phyloP scores from a whole-genome alignment of 2,329 filamentous ascomycete genomes.

The Nothopassalora personata region DNA sequence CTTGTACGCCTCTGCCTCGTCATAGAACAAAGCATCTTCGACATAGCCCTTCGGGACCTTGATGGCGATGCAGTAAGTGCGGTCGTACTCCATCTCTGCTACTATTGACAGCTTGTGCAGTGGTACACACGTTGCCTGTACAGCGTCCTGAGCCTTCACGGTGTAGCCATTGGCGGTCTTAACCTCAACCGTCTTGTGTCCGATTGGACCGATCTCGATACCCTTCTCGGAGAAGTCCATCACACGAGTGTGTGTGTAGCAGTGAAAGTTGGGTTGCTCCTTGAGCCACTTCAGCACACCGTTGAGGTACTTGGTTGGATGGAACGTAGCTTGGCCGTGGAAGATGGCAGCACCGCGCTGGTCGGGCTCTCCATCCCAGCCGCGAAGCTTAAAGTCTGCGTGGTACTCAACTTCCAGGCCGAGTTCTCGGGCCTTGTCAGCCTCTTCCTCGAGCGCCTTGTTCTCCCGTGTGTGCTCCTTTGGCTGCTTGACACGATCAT shows the following conservation, averaged over 20 bases:
- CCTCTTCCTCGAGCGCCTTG: slow-evolving; percentile 43
- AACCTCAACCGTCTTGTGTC: slow-evolving; percentile 44
- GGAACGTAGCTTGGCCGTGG: slow-evolving; percentile 49
- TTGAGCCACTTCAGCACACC: slow-evolving; percentile 50
- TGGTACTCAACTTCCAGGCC: slow-evolving; percentile 42
- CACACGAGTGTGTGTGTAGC: slow-evolving; percentile 49
- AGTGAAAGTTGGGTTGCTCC: slow-evolving; percentile 49
- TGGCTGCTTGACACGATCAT: slow-evolving; percentile 33
- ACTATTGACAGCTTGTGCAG: slow-evolving; percentile 52
- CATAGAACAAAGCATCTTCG: slow-evolving; percentile 53
- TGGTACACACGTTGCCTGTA: slow-evolving; percentile 53
- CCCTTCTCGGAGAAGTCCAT: slow-evolving; percentile 46
- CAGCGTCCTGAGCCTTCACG: slow-evolving; percentile 45
- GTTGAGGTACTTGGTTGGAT: slow-evolving; percentile 52
- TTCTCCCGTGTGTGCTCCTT: slow-evolving; percentile 44
- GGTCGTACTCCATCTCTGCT: slow-evolving; percentile 49
- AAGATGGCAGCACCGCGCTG: slow-evolving; percentile 49
- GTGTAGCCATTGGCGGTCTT: slow-evolving; percentile 44
- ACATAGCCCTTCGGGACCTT: slow-evolving; percentile 48
- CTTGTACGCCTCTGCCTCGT: slow-evolving; percentile 51
- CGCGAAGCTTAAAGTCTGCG: slow-evolving; percentile 44
- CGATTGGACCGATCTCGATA: slow-evolving; percentile 41
- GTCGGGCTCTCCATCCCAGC: slow-evolving; percentile 49
- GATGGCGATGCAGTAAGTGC: slow-evolving; percentile 55
- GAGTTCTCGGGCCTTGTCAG: slow-evolving; percentile 39